Evolutionary conservation across 2,329 filamentous ascomycete species (phyloP).

Genomic region (Aciculosporium take): DNA sequence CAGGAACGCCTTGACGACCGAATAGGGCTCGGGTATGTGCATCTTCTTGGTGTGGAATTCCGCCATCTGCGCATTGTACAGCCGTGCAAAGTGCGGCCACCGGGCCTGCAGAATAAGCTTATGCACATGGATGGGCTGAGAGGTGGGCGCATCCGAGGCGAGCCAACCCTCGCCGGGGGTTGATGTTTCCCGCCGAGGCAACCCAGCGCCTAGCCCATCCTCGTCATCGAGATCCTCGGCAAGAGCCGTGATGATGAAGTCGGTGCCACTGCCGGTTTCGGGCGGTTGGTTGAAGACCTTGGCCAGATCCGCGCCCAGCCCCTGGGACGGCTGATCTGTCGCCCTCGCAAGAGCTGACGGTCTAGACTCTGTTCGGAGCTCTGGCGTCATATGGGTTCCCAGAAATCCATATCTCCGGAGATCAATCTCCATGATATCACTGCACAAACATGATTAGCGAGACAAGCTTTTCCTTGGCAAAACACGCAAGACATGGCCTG

Average conservation of each 20-base stretch:
- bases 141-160: conserved; percentile 49
- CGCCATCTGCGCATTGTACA: conserved; percentile 89
- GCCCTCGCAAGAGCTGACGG: conserved; percentile 33
- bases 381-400: conserved; percentile 55
- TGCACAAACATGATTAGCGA: conserved; percentile 8
- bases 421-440: conserved; percentile 88
- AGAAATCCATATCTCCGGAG: conserved; percentile 81
- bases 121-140: conserved; percentile 82
- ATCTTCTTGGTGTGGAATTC: conserved; percentile 96
- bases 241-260: conserved; percentile 83
- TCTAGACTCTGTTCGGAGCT: conserved; percentile 35
- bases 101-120: conserved; percentile 86
- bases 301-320: conserved; percentile 72
- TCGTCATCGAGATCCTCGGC: conserved; percentile 62
- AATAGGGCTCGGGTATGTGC: conserved; percentile 94
- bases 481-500: background rate
- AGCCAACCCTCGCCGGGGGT: conserved; percentile 40
- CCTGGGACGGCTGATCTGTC: conserved; percentile 43
- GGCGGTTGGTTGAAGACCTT: conserved; percentile 76
- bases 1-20: conserved; percentile 83
- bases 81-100: conserved; percentile 89
- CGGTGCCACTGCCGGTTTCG: conserved; percentile 71
- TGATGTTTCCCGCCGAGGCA: conserved; percentile 30
- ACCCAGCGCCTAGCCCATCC: conserved; percentile 40
- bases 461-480: too few relatives aligned